These are phyloP conservation scores for Aegilops sharonensis DNA, from an alignment of 176 grass and related monocot species.

Conservation along the genomic window DNA sequence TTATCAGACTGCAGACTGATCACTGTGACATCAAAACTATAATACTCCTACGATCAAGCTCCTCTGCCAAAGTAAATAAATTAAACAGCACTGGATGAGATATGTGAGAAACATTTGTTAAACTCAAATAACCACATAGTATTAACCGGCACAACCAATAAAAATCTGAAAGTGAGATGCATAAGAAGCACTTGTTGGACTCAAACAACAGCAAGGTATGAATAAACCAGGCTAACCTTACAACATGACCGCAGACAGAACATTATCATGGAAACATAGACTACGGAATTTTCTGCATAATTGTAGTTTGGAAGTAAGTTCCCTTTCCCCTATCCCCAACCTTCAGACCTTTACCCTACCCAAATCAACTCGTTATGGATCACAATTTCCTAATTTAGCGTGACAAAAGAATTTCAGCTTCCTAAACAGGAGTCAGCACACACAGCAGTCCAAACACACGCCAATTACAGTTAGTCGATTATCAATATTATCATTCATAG, in stretches of 20 bases:
- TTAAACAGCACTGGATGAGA: not conserved
- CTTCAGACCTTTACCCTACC: not conserved
- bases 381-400: not conserved
- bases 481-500: no score
- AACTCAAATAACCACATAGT: not conserved
- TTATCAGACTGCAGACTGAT: not conserved
- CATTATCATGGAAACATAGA: not conserved
- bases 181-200: not conserved
- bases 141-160: not conserved
- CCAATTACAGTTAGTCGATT: not conserved
- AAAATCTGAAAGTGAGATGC: not conserved
- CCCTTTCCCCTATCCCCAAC: not conserved
- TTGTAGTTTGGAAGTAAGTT: not conserved
- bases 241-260: not conserved
- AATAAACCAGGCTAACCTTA: not conserved
- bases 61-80: conserved; percentile 4
- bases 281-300: not conserved
- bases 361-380: not conserved
- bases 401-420: not conserved
- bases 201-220: not conserved
- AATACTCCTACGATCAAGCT: not conserved
- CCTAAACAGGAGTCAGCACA: not conserved
- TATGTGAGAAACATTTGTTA: not conserved
- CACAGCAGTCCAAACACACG: not conserved
- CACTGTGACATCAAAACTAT: not conserved